A percentile compares a stretch with the other conserved stretches of the same genome.
phyloP scores from a whole-genome alignment of 345 rosid species.

The Citrus mangshanensis region DNA sequence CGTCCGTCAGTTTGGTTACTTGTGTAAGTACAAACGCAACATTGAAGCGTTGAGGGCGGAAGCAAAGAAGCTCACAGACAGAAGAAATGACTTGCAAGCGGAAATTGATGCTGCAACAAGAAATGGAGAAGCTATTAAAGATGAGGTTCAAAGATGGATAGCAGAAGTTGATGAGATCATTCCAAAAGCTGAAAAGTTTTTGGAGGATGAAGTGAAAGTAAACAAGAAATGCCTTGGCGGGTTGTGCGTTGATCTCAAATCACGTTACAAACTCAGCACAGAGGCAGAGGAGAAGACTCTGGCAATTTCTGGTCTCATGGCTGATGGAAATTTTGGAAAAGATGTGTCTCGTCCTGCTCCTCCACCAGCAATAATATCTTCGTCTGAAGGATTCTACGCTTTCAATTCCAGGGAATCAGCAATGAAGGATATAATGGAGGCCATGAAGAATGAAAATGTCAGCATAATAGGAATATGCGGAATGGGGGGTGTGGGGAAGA shows the following conservation, averaged over 20 bases:
- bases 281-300: not conserved
- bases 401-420: not conserved
- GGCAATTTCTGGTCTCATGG: not conserved
- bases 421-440: not conserved
- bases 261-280: not conserved
- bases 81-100: not conserved
- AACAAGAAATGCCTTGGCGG: not conserved
- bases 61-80: not conserved
- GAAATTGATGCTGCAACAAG: not conserved
- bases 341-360: conserved; percentile 3
- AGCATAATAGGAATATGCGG: conserved; percentile 18
- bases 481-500: conserved; percentile 9
- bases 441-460: not conserved
- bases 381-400: not conserved
- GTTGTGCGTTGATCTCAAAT: not conserved
- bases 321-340: too few species aligned
- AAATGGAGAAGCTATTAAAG: not conserved
- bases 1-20: not conserved
- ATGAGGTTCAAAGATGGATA: not conserved
- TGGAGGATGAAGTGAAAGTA: not conserved
- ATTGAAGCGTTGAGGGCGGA: not conserved
- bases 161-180: not conserved
- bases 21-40: not conserved
- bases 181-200: not conserved
- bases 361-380: not conserved